Evolutionary conservation across 176 grass and related monocot genomes (phyloP).

Genomic region (Thalia dealbata): DNA sequence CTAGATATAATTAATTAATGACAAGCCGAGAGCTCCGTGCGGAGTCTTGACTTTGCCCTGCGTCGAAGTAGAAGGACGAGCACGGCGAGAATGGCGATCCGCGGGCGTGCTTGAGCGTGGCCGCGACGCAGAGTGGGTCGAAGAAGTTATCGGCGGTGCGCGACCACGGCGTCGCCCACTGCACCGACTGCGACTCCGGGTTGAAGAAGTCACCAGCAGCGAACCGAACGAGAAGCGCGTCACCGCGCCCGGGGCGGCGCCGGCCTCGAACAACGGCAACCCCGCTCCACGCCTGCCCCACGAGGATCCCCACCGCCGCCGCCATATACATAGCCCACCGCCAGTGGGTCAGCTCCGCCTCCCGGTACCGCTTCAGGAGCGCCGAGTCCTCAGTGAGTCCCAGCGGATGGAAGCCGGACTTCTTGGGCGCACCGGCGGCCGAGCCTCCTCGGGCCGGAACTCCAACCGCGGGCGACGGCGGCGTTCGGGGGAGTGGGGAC

Average conservation of each 20-base stretch:
- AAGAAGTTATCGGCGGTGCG: constrained; percentile 93
- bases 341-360: constrained; percentile 96
- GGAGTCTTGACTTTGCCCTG: constrained; percentile 95
- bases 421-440: constrained; percentile 44
- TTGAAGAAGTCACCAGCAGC: constrained; percentile 95
- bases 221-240: constrained; percentile 95
- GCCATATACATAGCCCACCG: constrained; percentile 96
- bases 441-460: constrained; percentile 21
- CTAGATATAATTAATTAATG: constrained; percentile 3
- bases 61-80: constrained; percentile 99
- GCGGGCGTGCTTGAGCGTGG: constrained; percentile 41
- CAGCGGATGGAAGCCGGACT: constrained; percentile 92
- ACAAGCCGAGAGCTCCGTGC: constrained; percentile 72
- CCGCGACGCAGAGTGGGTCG: constrained; percentile 71
- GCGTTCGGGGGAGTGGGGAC: constrained; percentile 42
- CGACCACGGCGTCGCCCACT: constrained; percentile 96
- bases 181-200: constrained; percentile 77
- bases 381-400: constrained; percentile 92
- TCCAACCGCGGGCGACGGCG: constrained; percentile 6
- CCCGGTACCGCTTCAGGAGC: constrained; percentile 97
- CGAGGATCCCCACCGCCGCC: constrained; percentile 81
- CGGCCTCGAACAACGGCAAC: constrained; percentile 94
- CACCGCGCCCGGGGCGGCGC: constrained; percentile 67
- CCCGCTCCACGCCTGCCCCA: constrained; percentile 94
- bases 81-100: constrained; percentile 93